These are phyloP conservation scores for Fusarium mexicanum DNA, from an alignment of 2,329 filamentous ascomycete species.

Conservation along the genomic window DNA sequence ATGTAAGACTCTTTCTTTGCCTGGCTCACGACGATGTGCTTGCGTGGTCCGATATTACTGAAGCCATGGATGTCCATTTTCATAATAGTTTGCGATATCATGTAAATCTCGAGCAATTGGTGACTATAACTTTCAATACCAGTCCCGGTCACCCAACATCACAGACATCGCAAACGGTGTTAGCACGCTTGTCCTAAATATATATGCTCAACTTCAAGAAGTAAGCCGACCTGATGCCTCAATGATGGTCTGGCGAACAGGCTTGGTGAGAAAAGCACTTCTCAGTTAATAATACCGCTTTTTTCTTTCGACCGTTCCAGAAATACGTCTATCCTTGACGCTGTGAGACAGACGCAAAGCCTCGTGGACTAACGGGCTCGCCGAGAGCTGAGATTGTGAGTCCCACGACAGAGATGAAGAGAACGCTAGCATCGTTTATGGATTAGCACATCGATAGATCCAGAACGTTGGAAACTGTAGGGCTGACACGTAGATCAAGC, in stretches of 20 bases:
- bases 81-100: neutral
- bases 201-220: neutral
- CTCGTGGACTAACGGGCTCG: neutral
- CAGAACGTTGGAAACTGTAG: constrained; percentile 7
- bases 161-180: neutral
- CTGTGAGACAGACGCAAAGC: neutral
- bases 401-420: neutral
- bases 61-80: neutral
- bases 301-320: neutral
- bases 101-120: neutral
- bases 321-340: neutral
- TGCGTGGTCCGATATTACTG: neutral
- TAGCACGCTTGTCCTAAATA: neutral
- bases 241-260: neutral
- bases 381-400: constrained; percentile 11
- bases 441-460: neutral
- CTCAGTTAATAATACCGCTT: neutral
- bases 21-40: neutral
- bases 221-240: neutral
- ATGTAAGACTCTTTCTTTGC: neutral
- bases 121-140: no score
- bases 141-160: neutral
- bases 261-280: neutral
- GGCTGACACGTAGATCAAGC: constrained; percentile 16
- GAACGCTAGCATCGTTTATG: constrained; percentile 2